Evolutionary conservation across 1,284 basidiomycete genomes (phyloP).

Genomic region (Trametes versicolor): DNA sequence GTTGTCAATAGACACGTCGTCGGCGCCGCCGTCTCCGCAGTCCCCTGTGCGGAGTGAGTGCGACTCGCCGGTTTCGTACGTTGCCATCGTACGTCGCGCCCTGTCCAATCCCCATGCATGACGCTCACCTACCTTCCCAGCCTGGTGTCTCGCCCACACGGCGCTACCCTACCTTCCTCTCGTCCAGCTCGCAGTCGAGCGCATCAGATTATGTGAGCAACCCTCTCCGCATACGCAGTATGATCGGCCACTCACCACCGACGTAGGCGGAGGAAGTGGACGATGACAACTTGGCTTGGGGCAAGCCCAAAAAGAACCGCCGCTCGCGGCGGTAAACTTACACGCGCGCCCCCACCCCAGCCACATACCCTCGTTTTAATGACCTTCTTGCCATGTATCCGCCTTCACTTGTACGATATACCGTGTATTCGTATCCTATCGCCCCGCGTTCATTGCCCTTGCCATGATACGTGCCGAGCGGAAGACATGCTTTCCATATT

Average conservation of each 20-base stretch:
- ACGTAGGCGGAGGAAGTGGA: constrained; percentile 41
- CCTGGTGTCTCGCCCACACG: constrained; percentile 19
- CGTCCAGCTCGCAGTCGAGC: constrained; percentile 6
- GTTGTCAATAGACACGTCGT: constrained; percentile 24
- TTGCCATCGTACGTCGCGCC: constrained; percentile 18
- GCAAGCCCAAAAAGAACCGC: constrained; percentile 31
- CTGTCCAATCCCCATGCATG: background rate
- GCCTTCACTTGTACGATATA: too few relatives aligned
- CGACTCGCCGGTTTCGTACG: constrained; percentile 24
- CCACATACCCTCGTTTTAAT: too few relatives aligned
- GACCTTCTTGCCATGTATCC: too few relatives aligned
- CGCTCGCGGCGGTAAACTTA: constrained; percentile 23
- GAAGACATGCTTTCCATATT: background rate
- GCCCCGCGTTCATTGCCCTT: background rate
- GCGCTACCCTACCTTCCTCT: constrained; percentile 11
- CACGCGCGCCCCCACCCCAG: background rate
- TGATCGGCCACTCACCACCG: background rate
- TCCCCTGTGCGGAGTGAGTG: constrained; percentile 7
- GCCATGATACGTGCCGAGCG: background rate
- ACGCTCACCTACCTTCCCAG: constrained; percentile 7
- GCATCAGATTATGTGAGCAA: constrained; percentile 25
- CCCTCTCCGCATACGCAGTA: background rate
- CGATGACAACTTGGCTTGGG: constrained; percentile 40
- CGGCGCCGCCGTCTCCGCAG: constrained; percentile 19
- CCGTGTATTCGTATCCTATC: background rate